phyloP scores from a whole-genome alignment of 2,329 filamentous ascomycete species.

The Dactylella cylindrospora region DNA sequence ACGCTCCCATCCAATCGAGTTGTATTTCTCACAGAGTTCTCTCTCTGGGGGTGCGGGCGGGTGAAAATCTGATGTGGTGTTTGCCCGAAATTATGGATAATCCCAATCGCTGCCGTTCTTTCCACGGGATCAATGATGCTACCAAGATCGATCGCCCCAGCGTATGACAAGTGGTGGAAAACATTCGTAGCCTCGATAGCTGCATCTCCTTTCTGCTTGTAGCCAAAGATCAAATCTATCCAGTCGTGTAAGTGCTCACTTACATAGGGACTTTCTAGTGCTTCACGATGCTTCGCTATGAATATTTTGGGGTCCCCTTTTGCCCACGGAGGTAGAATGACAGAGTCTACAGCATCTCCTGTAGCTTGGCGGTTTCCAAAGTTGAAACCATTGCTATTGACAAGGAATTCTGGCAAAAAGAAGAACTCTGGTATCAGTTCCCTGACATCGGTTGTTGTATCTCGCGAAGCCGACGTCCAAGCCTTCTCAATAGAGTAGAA shows the following conservation, averaged over 20 bases:
- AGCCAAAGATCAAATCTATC: slow-evolving; percentile 95
- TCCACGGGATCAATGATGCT: slow-evolving; percentile 86
- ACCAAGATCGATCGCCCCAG: slow-evolving; percentile 88
- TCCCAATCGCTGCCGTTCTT: slow-evolving; percentile 82
- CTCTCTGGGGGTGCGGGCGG: slow-evolving; percentile 74
- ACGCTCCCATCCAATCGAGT: slow-evolving; percentile 71
- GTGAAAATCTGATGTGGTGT: slow-evolving; percentile 94
- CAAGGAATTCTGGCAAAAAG: slow-evolving; percentile 89
- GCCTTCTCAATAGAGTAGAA: slow-evolving; percentile 91
- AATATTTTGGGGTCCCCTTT: slow-evolving; percentile 96
- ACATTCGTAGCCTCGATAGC: slow-evolving; percentile 91
- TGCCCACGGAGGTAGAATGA: slow-evolving; percentile 90
- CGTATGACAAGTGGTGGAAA: slow-evolving; percentile 93
- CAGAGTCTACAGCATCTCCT: slow-evolving; percentile 76
- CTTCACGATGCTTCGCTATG: slow-evolving; percentile 92
- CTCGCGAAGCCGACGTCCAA: slow-evolving; percentile 84
- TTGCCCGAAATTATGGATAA: slow-evolving; percentile 98
- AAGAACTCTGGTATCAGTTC: slow-evolving; percentile 97
- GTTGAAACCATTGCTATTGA: slow-evolving; percentile 91
- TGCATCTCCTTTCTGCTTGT: slow-evolving; percentile 88
- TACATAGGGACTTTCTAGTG: slow-evolving; percentile 88
- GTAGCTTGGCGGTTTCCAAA: slow-evolving; percentile 85
- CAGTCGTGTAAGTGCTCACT: slow-evolving; percentile 86
- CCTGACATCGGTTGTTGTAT: slow-evolving; percentile 90
- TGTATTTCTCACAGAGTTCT: slow-evolving; percentile 65